phyloP scores from a whole-genome alignment of 2,329 filamentous ascomycete species.

The Botryotinia narcissicola region DNA sequence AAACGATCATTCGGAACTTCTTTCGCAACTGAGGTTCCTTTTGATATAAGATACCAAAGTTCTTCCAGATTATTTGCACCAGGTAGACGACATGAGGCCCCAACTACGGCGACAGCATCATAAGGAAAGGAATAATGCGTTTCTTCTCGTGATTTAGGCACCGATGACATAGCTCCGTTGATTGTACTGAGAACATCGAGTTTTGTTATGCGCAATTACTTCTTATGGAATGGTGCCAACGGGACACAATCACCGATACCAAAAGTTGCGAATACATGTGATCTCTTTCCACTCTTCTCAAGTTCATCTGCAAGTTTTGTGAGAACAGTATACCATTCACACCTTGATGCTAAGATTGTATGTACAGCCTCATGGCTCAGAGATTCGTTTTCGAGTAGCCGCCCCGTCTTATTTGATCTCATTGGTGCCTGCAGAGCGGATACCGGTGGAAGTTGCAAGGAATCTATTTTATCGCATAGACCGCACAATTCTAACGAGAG shows the following conservation, averaged over 20 bases:
- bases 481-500: constrained; percentile 13
- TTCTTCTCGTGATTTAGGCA: not conserved
- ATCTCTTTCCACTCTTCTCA: not conserved
- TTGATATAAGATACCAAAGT: constrained; percentile 72
- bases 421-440: not conserved
- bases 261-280: constrained; percentile 3
- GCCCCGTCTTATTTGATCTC: constrained; percentile 11
- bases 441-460: not conserved
- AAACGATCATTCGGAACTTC: constrained; percentile 27
- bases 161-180: not conserved
- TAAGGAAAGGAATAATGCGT: not conserved
- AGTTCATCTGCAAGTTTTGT: constrained; percentile 18
- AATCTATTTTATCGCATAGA: not conserved
- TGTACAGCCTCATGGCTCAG: constrained; percentile 7
- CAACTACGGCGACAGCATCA: constrained; percentile 48
- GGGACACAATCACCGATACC: constrained; percentile 12
- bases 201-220: not conserved
- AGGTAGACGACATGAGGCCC: constrained; percentile 52
- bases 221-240: not conserved
- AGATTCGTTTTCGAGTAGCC: not conserved
- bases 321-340: constrained; percentile 22
- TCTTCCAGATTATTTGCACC: constrained; percentile 54
- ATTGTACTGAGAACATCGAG: not conserved
- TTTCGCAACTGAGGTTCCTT: constrained; percentile 48
- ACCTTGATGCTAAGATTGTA: constrained; percentile 19